Conservation (phyloP, 1,284 basidiomycete species). For the Cutaneotrichosporon cutaneum region DNA sequence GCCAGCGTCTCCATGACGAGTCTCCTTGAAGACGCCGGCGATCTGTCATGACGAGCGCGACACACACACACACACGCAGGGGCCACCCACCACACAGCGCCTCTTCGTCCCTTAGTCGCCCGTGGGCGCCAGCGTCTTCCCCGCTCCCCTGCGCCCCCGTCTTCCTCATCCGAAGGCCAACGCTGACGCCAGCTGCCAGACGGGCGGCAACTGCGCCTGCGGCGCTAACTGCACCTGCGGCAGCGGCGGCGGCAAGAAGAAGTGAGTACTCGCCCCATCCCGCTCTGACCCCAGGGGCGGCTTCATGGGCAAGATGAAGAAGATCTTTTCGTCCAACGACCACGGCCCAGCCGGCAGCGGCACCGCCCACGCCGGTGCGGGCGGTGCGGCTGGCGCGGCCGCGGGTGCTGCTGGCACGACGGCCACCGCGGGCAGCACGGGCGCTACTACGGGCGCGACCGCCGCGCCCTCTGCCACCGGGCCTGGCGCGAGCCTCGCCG, state of each 20-base stretch:
- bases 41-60: too few relatives aligned
- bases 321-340: constrained; percentile 4
- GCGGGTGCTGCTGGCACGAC: neutral
- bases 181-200: constrained; percentile 9
- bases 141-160: neutral
- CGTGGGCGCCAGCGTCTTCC: too few relatives aligned
- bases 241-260: constrained; percentile 5
- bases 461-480: neutral
- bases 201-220: constrained; percentile 28
- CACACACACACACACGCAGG: too few relatives aligned
- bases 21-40: too few relatives aligned
- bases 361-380: neutral
- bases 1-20: too few relatives aligned
- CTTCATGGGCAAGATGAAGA: constrained; percentile 8
- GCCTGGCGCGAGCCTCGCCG: neutral
- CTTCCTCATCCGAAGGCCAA: neutral
- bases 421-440: neutral
- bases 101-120: too few relatives aligned
- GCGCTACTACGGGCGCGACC: neutral
- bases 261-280: neutral
- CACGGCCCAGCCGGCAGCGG: neutral
- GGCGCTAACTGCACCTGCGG: constrained; percentile 17
- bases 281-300: neutral
- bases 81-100: neutral
- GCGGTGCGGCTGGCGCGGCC: neutral